Percentiles rank a stretch among this genome's conserved stretches.
Conservation (phyloP, 2,329 filamentous ascomycete genomes). For the Bipolaris zeicola region DNA sequence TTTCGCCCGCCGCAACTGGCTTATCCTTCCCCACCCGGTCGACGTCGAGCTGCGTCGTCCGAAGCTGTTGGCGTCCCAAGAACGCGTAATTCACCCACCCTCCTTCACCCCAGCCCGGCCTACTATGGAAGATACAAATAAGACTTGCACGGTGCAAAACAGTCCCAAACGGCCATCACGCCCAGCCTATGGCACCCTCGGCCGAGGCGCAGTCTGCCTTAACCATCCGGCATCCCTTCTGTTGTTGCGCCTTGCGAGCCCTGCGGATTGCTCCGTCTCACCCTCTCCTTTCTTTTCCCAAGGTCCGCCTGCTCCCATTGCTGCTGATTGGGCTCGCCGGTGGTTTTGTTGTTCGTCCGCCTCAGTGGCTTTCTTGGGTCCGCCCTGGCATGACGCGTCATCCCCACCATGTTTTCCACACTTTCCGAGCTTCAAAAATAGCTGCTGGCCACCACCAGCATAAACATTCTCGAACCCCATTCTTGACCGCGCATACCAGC, state of each 20-base stretch:
- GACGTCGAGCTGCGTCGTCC: constrained; percentile 3
- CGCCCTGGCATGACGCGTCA: constrained; percentile 14
- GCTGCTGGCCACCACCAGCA: neutral
- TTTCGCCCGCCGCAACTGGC: constrained; percentile 9
- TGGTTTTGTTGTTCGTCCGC: neutral
- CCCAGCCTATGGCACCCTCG: neutral
- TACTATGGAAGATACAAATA: neutral
- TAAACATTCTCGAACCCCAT: neutral
- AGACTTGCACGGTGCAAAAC: neutral
- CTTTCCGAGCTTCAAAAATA: constrained; percentile 6
- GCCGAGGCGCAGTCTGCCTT: constrained; percentile 5
- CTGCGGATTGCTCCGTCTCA: neutral
- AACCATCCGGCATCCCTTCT: neutral
- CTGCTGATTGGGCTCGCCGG: neutral
- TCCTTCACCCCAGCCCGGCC: neutral
- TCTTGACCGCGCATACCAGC: neutral
- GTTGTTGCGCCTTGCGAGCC: neutral
- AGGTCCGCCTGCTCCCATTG: neutral
- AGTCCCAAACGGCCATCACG: neutral
- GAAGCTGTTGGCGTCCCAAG: constrained; percentile 10
- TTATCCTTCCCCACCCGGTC: constrained; percentile 10
- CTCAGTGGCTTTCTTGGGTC: neutral
- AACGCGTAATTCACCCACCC: constrained; percentile 10
- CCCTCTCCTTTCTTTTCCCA: neutral
- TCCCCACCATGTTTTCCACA: constrained; percentile 2